phyloP scores from a whole-genome alignment of 2,329 filamentous ascomycete species.

The Colletotrichum sojae region DNA sequence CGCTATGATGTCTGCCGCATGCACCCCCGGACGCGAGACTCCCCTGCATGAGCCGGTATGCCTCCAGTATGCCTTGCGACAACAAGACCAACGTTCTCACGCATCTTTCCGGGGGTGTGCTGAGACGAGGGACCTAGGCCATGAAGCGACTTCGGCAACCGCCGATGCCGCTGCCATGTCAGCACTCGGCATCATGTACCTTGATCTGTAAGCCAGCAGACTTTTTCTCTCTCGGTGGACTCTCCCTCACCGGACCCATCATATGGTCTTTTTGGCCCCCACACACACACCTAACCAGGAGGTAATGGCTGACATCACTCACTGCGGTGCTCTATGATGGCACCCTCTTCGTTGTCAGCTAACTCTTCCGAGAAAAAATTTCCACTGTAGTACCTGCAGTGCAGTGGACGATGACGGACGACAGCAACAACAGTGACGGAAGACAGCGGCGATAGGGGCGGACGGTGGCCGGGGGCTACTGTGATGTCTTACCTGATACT shows the following conservation, averaged over 20 bases:
- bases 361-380: no score
- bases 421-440: no score
- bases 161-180: conserved; percentile 17
- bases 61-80: background rate
- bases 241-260: background rate
- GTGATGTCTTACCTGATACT: no score
- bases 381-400: no score
- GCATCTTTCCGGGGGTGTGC: no score
- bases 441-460: no score
- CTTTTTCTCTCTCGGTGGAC: background rate
- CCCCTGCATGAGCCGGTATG: background rate
- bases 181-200: conserved; percentile 28
- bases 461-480: no score
- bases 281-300: background rate
- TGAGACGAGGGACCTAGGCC: no score
- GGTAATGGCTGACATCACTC: background rate
- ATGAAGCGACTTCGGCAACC: background rate
- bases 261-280: conserved; percentile 1
- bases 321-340: no score
- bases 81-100: no score
- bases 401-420: no score
- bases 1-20: background rate
- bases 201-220: conserved; percentile 28
- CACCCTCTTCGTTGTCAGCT: no score
- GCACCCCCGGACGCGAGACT: background rate